Conservation (phyloP, 208 protist species). For the Acanthamoeba divionensis region DNA sequence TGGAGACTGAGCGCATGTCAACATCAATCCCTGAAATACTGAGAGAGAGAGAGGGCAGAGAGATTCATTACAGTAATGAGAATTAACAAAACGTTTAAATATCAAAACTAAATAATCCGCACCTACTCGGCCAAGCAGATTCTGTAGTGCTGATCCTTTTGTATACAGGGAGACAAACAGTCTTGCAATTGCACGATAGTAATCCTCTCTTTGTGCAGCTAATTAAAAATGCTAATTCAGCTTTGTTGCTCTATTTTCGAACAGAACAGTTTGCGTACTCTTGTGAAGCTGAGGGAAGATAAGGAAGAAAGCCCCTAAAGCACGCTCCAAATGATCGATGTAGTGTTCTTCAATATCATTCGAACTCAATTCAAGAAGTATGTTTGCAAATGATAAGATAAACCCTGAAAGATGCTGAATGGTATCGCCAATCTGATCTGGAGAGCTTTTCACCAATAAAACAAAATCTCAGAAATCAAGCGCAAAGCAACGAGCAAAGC, state of each 20-base stretch:
- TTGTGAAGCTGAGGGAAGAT: constrained; percentile 53
- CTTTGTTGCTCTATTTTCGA: too few relatives aligned
- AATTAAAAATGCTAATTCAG: background rate
- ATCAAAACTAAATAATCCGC: too few relatives aligned
- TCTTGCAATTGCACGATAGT: constrained; percentile 29
- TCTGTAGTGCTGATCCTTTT: constrained; percentile 9
- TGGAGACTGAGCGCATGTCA: constrained; percentile 44
- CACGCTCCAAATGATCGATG: constrained; percentile 42
- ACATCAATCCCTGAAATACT: constrained; percentile 41
- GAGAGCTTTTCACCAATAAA: constrained; percentile 1
- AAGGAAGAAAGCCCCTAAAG: constrained; percentile 56
- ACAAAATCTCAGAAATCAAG: background rate
- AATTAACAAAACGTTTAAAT: too few relatives aligned
- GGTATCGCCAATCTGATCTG: constrained; percentile 43
- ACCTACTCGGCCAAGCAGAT: constrained; percentile 36
- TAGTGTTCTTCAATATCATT: constrained; percentile 31
- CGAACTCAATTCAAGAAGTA: background rate
- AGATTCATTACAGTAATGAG: too few relatives aligned
- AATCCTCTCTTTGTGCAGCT: constrained; percentile 36
- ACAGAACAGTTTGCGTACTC: background rate
- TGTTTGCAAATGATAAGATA: constrained; percentile 52
- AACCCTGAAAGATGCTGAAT: constrained; percentile 56
- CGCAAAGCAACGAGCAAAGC: background rate
- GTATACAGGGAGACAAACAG: constrained; percentile 39
- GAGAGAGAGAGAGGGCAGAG: background rate